Evolutionary conservation across 1,139 yeast species (phyloP), one percentile per base, ranked within the genome.

Genomic region (Barnettozyma hawaiiensis): DNA sequence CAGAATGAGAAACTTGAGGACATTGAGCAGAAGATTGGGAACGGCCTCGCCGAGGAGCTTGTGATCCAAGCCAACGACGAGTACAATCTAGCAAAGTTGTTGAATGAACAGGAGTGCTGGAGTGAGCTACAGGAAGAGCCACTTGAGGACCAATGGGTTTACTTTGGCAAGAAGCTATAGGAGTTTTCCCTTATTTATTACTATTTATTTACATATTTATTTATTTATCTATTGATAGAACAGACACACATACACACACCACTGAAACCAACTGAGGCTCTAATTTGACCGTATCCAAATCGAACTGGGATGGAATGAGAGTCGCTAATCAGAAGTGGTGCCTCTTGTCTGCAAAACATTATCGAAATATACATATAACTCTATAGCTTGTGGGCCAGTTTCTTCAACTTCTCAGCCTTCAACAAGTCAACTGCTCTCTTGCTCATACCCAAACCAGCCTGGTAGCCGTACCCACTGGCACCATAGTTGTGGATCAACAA

Each of bases 1-100:
- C 58, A 65, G 31, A 74, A 76, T 48, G 87, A 81, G 52, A 76
- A 80, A 47, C 67, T 74, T 38, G 85, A 76, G 58, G 76, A 72
- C 53, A 84, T 86, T 56, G 96, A 86, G 67, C 66, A 69, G 50
- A 69, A 79, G 61, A 82, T 86, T 51, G 95, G 95, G 16, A 78
- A 82, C 52, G 96, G 96, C 2, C 75, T 86, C 54, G 81, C 86
- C 52, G 96, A 86, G 66, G 96, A 86, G 68, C 67, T 86, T 44
- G 64, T 86, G 46, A 71, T 85, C 48, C 95, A 86, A 67, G 96
- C 96, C 14, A 77, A 81, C 53, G 95, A 85, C 48, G 96, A 87
- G 66, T 75, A 78, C 55, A 74, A 70, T 41, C 72, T 87, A 61
- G 82, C 86, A 42, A 69, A 76, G 56, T 76, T 80, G 61, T 69